Conservation (phyloP, 148 eudicot species). For the Rhododendron williamsianum region DNA sequence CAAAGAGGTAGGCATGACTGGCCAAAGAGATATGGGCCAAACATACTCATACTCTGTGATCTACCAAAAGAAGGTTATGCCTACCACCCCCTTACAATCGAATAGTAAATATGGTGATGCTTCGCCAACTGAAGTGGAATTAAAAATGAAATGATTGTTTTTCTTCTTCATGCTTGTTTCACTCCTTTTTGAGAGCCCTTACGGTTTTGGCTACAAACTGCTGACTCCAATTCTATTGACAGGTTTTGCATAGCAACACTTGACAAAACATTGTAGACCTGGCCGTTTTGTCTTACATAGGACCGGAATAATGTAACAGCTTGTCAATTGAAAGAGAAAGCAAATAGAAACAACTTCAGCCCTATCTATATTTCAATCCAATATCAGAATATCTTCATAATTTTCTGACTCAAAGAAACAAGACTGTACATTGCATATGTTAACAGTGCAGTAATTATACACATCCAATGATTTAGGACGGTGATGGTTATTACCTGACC, state of each 20-base stretch:
- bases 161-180: background rate
- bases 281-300: background rate
- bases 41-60: background rate
- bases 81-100: background rate
- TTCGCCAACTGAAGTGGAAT: background rate
- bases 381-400: background rate
- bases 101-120: background rate
- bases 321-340: background rate
- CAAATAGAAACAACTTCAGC: background rate
- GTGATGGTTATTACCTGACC: constrained; percentile 9
- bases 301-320: background rate
- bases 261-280: background rate
- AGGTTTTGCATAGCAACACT: background rate
- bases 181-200: background rate
- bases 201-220: background rate
- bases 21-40: background rate
- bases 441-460: background rate
- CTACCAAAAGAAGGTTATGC: background rate
- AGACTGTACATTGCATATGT: background rate
- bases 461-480: background rate
- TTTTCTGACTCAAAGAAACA: background rate
- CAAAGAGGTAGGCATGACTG: background rate
- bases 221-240: background rate
- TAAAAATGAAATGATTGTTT: background rate
- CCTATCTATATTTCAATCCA: background rate